Evolutionary conservation across 306 rosid genomes (phyloP).

Genomic region (Quercus gilva): DNA sequence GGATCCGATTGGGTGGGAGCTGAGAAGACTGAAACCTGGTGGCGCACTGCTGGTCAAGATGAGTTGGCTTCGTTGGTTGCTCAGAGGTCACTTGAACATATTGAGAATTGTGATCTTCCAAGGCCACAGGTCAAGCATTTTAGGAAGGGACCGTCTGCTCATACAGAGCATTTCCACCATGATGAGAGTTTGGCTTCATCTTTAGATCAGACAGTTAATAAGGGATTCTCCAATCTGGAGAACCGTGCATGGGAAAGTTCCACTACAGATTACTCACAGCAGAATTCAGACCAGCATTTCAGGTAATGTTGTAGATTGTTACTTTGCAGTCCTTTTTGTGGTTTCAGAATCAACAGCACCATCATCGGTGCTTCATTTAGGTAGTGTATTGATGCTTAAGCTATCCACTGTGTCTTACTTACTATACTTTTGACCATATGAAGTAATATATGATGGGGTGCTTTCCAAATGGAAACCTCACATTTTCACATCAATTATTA

Average conservation of each 20-base stretch:
- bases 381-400: conserved; percentile 8
- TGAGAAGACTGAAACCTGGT: conserved; percentile 69
- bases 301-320: conserved; percentile 37
- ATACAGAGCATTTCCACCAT: conserved; percentile 29
- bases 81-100: conserved; percentile 61
- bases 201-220: conserved; percentile 40
- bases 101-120: conserved; percentile 93
- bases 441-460: neutral
- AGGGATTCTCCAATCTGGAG: conserved; percentile 33
- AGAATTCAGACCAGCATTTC: conserved; percentile 38
- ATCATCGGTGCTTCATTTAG: conserved; percentile 3
- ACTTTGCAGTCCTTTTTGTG: neutral
- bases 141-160: conserved; percentile 25
- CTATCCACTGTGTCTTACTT: neutral
- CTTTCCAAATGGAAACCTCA: neutral
- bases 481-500: neutral
- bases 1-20: conserved; percentile 50
- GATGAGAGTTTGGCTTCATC: conserved; percentile 37
- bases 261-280: conserved; percentile 35
- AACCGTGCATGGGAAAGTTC: conserved; percentile 38
- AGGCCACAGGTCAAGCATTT: conserved; percentile 49
- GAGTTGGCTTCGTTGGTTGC: conserved; percentile 87
- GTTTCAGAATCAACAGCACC: neutral
- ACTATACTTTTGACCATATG: neutral
- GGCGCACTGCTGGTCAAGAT: conserved; percentile 73